phyloP scores from a whole-genome alignment of 2,329 filamentous ascomycete genomes.

The Sarocladium oryzae region DNA sequence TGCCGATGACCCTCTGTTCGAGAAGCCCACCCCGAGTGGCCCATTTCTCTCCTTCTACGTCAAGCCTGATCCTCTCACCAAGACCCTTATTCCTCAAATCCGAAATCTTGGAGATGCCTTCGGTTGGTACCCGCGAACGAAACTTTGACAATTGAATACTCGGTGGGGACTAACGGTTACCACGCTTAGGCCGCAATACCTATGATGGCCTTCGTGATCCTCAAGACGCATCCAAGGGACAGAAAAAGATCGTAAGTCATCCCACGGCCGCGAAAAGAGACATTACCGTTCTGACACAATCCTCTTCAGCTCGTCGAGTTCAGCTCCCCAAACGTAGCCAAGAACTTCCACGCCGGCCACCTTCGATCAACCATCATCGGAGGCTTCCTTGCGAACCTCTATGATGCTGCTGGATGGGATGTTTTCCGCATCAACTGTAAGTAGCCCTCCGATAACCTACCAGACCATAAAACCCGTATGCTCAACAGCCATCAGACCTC shows the following conservation, averaged over 20 bases:
- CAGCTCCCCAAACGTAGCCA: constrained; percentile 80
- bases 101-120: constrained; percentile 52
- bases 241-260: constrained; percentile 47
- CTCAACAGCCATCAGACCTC: constrained; percentile 43
- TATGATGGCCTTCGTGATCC: constrained; percentile 55
- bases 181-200: constrained; percentile 12
- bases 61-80: constrained; percentile 59
- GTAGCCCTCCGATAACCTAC: constrained; percentile 1
- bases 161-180: constrained; percentile 1
- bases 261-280: neutral
- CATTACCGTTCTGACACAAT: neutral
- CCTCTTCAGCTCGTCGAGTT: constrained; percentile 62
- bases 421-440: constrained; percentile 60
- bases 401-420: constrained; percentile 66
- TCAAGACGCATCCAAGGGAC: constrained; percentile 50
- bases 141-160: neutral
- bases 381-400: constrained; percentile 67
- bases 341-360: constrained; percentile 76
- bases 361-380: constrained; percentile 74
- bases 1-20: constrained; percentile 65
- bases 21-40: constrained; percentile 60
- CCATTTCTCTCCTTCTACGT: constrained; percentile 77
- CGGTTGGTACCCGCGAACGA: constrained; percentile 14
- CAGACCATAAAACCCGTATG: neutral
- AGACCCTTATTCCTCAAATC: constrained; percentile 63